Base-by-base conservation (phyloP, 345 rosid genomes). In the Diplotaxis tenuifolia region DNA sequence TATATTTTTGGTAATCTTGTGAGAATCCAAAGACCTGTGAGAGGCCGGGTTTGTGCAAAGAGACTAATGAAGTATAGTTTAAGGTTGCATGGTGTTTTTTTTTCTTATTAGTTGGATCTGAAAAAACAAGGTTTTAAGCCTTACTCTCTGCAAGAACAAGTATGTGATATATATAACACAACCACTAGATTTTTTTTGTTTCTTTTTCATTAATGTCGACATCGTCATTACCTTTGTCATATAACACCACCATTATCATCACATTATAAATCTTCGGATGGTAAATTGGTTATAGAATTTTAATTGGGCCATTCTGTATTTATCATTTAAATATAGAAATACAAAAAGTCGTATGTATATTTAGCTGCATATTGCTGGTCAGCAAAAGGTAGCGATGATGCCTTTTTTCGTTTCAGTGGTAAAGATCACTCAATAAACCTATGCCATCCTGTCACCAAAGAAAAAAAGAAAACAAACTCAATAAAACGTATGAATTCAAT, bases 171-270 rank as follows among this genome's bases (percentile, higher is more conserved):
- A n/a, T n/a, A 40, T 40, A 75, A 69, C 36, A 75, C 75, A 75
- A 76, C 57, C 75, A 22, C 60, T 11, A 63, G 75, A 16, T n/a
- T n/a, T 29, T 62, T 68, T 40, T 55, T 28, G 25, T 70, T 53
- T 53, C 79, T 31, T 75, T 75, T 75, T 75, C 75, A 56, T 16
- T 63, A 62, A 69, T 55, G 75, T 69, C 65, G 38, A 27, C 64
- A 63, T 63, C 75, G 69, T 15, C 79, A 63, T 71, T 49, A 70
- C 59, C 28, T 75, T 75, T 53, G 70, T 42, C 21, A 69, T 62
- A 23, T 75, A 75, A 68, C 34, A 65, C 50, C 47, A 40, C 63
- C 68, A 74, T 15, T 29, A 62, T 67, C 42, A 52, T 22, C 63
- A 61, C 32, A 59, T 28, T 18, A 74, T 50, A 67, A 19, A 52